Conservation (phyloP, 345 rosid genomes). For the Adansonia digitata region DNA sequence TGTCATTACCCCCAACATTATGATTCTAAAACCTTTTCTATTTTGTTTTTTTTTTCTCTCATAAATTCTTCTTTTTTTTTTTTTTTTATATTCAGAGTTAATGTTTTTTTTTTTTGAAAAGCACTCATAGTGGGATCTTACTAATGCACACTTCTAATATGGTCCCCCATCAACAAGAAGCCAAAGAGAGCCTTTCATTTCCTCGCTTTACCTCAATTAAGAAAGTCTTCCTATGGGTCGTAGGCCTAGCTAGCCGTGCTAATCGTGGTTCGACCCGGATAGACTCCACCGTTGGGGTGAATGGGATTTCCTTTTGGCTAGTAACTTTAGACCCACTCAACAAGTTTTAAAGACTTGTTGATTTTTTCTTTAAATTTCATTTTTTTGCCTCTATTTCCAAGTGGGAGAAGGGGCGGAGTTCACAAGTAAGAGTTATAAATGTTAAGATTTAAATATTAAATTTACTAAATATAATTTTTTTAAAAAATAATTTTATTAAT, state of each 20-base stretch:
- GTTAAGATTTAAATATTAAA: too few species aligned
- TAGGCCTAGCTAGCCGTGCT: neutral
- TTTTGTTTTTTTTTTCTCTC: too few species aligned
- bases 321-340: neutral
- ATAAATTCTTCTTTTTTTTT: neutral
- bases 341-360: neutral
- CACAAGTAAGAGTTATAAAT: too few species aligned
- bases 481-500: too few species aligned
- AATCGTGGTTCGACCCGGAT: neutral
- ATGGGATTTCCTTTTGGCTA: neutral
- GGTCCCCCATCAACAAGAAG: slow-evolving; percentile 28
- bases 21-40: neutral
- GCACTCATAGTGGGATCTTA: slow-evolving; percentile 33
- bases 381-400: neutral
- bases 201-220: neutral
- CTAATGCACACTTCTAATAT: slow-evolving; percentile 20
- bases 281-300: neutral
- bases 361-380: neutral
- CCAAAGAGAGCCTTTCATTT: slow-evolving; percentile 23
- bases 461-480: too few species aligned
- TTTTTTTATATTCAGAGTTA: too few species aligned
- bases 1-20: slow-evolving; percentile 17
- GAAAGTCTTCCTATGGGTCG: slow-evolving; percentile 24
- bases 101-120: slow-evolving; percentile 16
- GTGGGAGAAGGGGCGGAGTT: too few species aligned